These are phyloP conservation scores for Petunia secreta DNA, from an alignment of 257 asterid genomes.

Conservation along the genomic window DNA sequence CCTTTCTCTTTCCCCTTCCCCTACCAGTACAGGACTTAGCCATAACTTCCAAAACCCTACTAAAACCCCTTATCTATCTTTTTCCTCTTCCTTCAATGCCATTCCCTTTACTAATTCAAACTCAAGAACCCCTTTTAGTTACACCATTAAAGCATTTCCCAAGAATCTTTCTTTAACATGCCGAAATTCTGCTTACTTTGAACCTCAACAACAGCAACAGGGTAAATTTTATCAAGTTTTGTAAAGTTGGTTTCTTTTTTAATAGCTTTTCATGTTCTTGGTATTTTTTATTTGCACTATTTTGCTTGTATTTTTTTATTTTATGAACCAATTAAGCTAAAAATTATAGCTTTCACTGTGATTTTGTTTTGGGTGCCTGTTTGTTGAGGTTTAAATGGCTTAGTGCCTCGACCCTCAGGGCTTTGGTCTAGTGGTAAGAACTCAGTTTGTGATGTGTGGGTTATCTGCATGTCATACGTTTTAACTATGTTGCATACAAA, in stretches of 20 bases:
- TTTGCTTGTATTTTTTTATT: not conserved
- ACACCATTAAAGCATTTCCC: constrained; percentile 29
- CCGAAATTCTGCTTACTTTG: constrained; percentile 53
- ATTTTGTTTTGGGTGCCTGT: not conserved
- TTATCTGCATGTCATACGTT: not conserved
- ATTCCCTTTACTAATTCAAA: constrained; percentile 32
- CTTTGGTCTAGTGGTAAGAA: no score
- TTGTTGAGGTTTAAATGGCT: not conserved
- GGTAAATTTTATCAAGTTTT: constrained; percentile 42
- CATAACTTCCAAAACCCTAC: constrained; percentile 50
- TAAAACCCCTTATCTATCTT: constrained; percentile 35
- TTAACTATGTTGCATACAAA: not conserved
- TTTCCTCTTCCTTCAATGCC: constrained; percentile 16
- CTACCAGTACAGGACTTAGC: constrained; percentile 35
- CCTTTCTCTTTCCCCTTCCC: constrained; percentile 47
- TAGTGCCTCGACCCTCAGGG: not conserved
- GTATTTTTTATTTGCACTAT: not conserved
- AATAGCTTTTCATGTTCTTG: not conserved
- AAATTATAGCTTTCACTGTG: not conserved
- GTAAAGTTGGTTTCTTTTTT: constrained; percentile 50
- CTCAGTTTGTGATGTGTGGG: not conserved
- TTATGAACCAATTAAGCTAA: not conserved
- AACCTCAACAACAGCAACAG: constrained; percentile 62
- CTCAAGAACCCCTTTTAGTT: constrained; percentile 26
- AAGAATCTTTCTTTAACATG: constrained; percentile 43